Base-by-base conservation (phyloP, 1,284 basidiomycete genomes). In the Prillingera fragicola region DNA sequence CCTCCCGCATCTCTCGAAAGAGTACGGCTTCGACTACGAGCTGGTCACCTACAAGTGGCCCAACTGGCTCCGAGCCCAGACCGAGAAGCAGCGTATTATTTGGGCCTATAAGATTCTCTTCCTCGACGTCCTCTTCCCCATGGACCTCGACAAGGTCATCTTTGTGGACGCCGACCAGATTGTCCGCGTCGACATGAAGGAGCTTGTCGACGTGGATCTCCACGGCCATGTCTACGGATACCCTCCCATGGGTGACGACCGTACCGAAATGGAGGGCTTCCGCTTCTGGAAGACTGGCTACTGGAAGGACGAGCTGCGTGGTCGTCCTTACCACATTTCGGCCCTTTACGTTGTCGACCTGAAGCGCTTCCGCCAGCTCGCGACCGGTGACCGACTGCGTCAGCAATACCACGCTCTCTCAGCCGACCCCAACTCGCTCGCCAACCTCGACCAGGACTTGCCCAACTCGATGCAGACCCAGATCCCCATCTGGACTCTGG, bases 91-190 rank as follows among this genome's bases (percentile, higher is more conserved):
- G 69, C 80, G 94, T 17, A 86, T 91, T 45, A 98, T 98, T 59
- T 98, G 94, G 94, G 95, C 87, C n/a, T 96, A 97, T 77, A 98
- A 98, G 74, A 98, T 98, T 52, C 80, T 98, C 28, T 98, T 98
- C 79, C 80, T 98, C 22, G 94, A 98, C 61, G 92, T 97, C 7
- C 79, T 98, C 6, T 98, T 98, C 80, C 94, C 94, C 3, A 87
- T 97, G 82, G 88, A 94, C 70, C 78, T 98, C 41, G 89, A 94
- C 73, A 94, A 95, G 65, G 91, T 98, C 49, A 94, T 98, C 57
- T 98, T 98, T 67, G 94, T 98, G 32, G 94, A 98, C 63, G 94
- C 94, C 21, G 88, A 91, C 67, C 88, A 96, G 69, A 97, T 98
- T 49, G 91, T 98, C 7, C 81, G 95, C 6, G 80, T 88, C n/a